phyloP scores from a whole-genome alignment of 2,329 filamentous ascomycete genomes.

The Epichloe typhina region DNA sequence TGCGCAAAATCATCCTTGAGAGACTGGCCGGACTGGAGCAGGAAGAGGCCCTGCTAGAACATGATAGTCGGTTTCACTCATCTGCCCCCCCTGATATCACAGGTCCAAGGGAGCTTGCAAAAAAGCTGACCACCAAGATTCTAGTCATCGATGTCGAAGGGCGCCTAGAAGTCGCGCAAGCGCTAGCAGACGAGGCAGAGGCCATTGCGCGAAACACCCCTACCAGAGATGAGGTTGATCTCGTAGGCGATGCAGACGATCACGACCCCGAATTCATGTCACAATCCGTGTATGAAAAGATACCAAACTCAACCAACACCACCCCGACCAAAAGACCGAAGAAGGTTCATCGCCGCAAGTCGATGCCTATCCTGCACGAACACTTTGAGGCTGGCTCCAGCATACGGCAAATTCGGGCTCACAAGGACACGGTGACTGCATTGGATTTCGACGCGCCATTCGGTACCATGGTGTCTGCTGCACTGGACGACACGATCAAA shows the following conservation, averaged over 20 bases:
- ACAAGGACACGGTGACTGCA: slow-evolving; percentile 77
- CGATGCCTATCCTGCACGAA: slow-evolving; percentile 91
- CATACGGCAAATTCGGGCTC: slow-evolving; percentile 80
- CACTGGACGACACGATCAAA: slow-evolving; percentile 82
- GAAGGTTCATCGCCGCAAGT: slow-evolving; percentile 55
- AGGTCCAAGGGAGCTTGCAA: background rate
- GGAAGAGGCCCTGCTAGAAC: slow-evolving; percentile 80
- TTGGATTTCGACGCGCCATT: slow-evolving; percentile 97
- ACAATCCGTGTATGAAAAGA: slow-evolving; percentile 89
- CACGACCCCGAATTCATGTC: slow-evolving; percentile 69
- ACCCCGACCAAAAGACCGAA: slow-evolving; percentile 35
- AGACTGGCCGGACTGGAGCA: slow-evolving; percentile 75
- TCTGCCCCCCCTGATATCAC: background rate
- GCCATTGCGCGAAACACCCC: slow-evolving; percentile 38
- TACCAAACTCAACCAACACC: slow-evolving; percentile 45
- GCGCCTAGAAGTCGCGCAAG: slow-evolving; percentile 48
- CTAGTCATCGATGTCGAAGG: slow-evolving; percentile 50
- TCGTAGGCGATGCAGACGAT: slow-evolving; percentile 36
- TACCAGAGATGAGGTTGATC: slow-evolving; percentile 39
- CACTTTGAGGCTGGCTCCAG: slow-evolving; percentile 81
- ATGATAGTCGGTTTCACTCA: slow-evolving; percentile 53
- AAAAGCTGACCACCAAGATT: background rate
- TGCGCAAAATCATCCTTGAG: slow-evolving; percentile 85
- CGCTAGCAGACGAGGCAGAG: slow-evolving; percentile 44
- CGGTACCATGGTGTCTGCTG: slow-evolving; percentile 83